Evolutionary conservation across 352 stramenopile species (phyloP), one percentile per base, ranked within the genome.

Genomic region (Pythium utonaiense): DNA sequence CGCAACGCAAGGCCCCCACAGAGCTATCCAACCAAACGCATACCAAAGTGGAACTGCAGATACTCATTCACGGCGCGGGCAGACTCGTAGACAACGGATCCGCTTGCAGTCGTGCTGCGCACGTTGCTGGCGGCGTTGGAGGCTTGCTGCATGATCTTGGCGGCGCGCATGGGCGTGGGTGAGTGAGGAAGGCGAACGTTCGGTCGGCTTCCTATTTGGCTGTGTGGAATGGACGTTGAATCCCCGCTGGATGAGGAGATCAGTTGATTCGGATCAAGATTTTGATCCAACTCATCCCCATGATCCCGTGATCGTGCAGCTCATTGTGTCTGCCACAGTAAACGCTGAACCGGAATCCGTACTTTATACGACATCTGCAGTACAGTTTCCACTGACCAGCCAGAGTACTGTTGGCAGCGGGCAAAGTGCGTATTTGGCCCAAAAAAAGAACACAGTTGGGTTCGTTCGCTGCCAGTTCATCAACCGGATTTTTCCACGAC

Each of bases 21-120:
- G n/a, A n/a, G n/a, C n/a, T n/a, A n/a, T n/a, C n/a, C n/a, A n/a
- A n/a, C n/a, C n/a, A n/a, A n/a, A n/a, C 34, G 38, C 58, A 33
- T 30, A 91, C 87, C 89, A 67, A 91, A 97, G 67, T 97, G 89
- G 61, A 97, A 96, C 69, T 96, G 89, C 6, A 97, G 65, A 53
- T 97, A 97, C 68, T 97, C 89, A 58, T 95, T 75, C 47, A 94
- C 86, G 4, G 89, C 89, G 31, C 88, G 75, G 42, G 89, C 78
- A 16, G 85, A 93, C 66, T 96, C 88, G 71, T 96, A 96, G 25
- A 96, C 80, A 30, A 81, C 71, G 17, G 86, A 93, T 27, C 88
- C 88, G 66, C 86, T 96, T 17, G 89, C 88, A 2, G 88, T 93
- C 9, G 89, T 97, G 73, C 85, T 95, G 52, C 88, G 84, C 41